Conservation (phyloP, 106 monocot genomes). For the Agapanthus africanus region DNA sequence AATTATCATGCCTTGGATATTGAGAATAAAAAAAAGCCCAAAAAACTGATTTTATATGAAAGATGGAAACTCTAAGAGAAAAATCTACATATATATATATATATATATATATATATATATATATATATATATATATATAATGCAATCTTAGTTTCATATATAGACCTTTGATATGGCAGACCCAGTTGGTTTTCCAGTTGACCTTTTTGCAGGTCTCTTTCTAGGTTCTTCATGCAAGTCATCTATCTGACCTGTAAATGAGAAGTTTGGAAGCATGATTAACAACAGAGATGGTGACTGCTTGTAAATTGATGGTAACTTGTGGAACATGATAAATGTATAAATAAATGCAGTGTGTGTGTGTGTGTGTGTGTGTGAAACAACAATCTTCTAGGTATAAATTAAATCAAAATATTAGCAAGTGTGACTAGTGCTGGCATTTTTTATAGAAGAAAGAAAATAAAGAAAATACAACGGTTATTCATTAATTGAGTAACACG, state of each 20-base stretch:
- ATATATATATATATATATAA: not conserved
- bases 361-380: not conserved
- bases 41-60: not conserved
- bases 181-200: constrained; percentile 14
- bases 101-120: too few relatives aligned
- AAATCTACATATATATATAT: too few relatives aligned
- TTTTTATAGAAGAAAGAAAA: not conserved
- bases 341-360: not conserved
- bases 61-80: not conserved
- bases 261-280: not conserved
- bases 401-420: not conserved
- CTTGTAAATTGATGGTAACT: not conserved
- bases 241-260: constrained; percentile 27
- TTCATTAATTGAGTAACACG: not conserved
- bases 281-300: not conserved
- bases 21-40: not conserved
- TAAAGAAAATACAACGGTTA: not conserved
- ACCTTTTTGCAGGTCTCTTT: constrained; percentile 17
- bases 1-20: not conserved
- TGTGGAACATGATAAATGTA: constrained; percentile 1
- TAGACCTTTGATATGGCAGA: constrained; percentile 14
- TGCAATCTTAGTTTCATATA: not conserved
- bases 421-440: not conserved
- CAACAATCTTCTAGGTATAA: not conserved
- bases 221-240: constrained; percentile 14